Evolutionary conservation across 495 filamentous ascomycete genomes (phyloP).

Genomic region (Aspergillus kassunensis): DNA sequence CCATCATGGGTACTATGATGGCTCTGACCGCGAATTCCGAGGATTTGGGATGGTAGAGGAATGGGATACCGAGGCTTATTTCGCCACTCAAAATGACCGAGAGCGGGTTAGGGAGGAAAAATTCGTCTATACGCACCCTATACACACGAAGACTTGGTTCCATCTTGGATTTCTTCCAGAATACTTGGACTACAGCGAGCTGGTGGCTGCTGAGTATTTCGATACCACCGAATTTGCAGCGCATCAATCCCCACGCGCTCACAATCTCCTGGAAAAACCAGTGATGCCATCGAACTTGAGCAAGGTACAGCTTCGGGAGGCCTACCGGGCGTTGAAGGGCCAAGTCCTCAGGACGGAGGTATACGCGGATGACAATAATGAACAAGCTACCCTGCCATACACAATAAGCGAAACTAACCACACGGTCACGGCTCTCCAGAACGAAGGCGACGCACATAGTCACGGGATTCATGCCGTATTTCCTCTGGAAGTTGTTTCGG

Average conservation of each 20-base stretch:
- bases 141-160: conserved; percentile 6
- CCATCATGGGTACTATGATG: conserved; percentile 6
- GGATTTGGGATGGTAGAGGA: conserved; percentile 5
- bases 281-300: not conserved
- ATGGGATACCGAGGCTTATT: not conserved
- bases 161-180: not conserved
- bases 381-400: not conserved
- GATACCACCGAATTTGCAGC: too few species aligned
- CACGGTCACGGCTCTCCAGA: too few species aligned
- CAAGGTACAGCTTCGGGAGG: not conserved
- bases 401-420: too few species aligned
- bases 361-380: not conserved
- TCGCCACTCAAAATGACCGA: not conserved
- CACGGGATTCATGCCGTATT: not conserved
- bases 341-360: not conserved
- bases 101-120: too few species aligned
- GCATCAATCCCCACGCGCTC: too few species aligned
- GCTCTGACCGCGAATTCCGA: not conserved
- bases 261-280: too few species aligned
- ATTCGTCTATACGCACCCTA: not conserved
- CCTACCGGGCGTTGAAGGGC: not conserved
- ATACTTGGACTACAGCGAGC: not conserved
- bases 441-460: not conserved
- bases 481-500: too few species aligned
- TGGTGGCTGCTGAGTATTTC: not conserved